Base-by-base conservation (phyloP, 2,329 filamentous ascomycete species). In the Aspergillaceae sp. region DNA sequence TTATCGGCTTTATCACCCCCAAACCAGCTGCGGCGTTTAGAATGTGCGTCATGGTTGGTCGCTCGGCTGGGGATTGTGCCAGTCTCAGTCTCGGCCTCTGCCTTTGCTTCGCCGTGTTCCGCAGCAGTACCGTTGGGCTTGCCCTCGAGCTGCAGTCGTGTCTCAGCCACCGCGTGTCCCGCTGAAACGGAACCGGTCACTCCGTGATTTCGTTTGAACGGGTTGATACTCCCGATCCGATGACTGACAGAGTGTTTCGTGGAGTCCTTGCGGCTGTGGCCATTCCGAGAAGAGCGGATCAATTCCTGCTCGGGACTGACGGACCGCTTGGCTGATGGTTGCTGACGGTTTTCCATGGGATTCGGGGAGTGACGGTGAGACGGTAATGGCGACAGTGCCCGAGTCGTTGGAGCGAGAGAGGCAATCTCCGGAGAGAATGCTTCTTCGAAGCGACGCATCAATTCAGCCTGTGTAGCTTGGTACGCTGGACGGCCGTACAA, bases 401-500 rank as follows among this genome's bases (percentile, higher is more conserved):
- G 57, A 3, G 61, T 54, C 4, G 57, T 63, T 11, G 74, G 72
- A 29, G 77, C 74, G 54, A 87, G 79, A 33, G 80, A 72, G 9
- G 76, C 74, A 33, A 87, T 77, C 60, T 87, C 84, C 0, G 79
- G 74, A 0, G 80, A 80, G 59, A 84, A 71, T 0, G 57, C 60
- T 26, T 59, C 56, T 48, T 70, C 67, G 29, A 69, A 68, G 29
- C 62, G 65, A 19, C 60, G 60, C 30, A 60, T 59, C 7, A 71
- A 57, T 44, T 71, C 66, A 2, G 59, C 51, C 42, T 68, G 64
- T 2, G 65, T 68, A 32, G 66, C 64, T 54, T 68, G 63, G 78
- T 80, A 66, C 70, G 75, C 64, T 73, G 79, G 65, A 67, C 77
- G 70, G 48, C 77, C 76, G 64, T 87, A 87, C 56, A 82, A 75